Evolutionary conservation across 78 protist species (phyloP).

Genomic region (Cavenderia fasciculata): DNA sequence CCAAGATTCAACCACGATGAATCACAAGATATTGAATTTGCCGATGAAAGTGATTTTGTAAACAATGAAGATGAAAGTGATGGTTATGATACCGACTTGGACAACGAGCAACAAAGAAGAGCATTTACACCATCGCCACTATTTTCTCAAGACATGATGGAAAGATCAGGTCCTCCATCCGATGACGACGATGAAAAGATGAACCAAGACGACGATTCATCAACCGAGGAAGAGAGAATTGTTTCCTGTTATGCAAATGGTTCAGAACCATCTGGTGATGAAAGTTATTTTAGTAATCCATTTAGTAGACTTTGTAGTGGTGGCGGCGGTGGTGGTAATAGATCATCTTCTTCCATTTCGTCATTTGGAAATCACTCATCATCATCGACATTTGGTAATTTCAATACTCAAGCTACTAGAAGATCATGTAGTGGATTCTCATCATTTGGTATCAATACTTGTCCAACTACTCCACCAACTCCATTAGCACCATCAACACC

Average conservation of each 20-base stretch:
- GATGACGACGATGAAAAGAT: no score
- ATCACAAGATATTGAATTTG: no score
- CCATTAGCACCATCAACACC: not conserved
- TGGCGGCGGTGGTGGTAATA: no score
- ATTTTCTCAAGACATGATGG: no score
- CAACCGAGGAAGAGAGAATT: not conserved
- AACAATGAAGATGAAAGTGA: constrained; percentile 1
- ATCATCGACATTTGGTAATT: no score
- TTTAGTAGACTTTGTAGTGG: no score
- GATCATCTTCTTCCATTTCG: no score
- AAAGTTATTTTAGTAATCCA: constrained; percentile 40
- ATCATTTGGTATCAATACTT: not conserved
- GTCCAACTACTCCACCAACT: not conserved
- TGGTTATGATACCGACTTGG: not conserved
- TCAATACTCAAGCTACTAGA: not conserved
- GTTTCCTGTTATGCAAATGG: constrained; percentile 53
- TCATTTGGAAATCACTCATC: no score
- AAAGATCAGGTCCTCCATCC: not conserved
- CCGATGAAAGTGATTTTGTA: no score
- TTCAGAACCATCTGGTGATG: constrained; percentile 75
- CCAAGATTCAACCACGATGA: no score
- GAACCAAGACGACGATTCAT: not conserved
- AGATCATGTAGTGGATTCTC: not conserved
- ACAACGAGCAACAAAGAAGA: not conserved
- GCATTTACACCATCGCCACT: no score